Percentiles rank a stretch among this genome's conserved stretches.
These are phyloP conservation scores for Colletotrichum zoysiae DNA, from an alignment of 2,329 filamentous ascomycete species.

Conservation along the genomic window DNA sequence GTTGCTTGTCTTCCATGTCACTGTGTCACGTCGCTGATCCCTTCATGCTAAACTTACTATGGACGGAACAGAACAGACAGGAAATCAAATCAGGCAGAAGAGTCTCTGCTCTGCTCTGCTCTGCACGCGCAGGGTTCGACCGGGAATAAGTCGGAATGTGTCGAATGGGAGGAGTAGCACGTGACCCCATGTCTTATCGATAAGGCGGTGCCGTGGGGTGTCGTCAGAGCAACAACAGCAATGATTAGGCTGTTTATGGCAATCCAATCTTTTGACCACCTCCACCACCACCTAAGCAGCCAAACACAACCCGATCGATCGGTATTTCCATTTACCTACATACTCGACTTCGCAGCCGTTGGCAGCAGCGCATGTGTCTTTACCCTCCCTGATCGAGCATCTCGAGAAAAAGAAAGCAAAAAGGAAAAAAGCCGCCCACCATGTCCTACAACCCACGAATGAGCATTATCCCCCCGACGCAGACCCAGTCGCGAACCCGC, in stretches of 20 bases:
- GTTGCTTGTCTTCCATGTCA: constrained; percentile 4
- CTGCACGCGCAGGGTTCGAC: neutral
- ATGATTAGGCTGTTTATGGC: constrained; percentile 18
- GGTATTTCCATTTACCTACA: neutral
- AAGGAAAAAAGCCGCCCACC: constrained; percentile 40
- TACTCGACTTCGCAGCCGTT: neutral
- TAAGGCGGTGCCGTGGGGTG: neutral
- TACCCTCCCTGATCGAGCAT: neutral
- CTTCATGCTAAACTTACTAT: neutral
- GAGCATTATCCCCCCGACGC: constrained; percentile 69
- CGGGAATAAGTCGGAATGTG: neutral
- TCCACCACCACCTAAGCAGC: neutral
- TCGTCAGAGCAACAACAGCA: constrained; percentile 38
- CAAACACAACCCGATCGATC: neutral
- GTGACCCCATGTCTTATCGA: constrained; percentile 1
- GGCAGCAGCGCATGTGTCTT: neutral
- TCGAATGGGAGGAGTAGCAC: neutral
- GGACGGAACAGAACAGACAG: too few relatives aligned
- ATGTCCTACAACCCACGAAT: constrained; percentile 73
- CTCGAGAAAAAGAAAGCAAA: neutral
- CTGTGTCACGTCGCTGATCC: neutral
- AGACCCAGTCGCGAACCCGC: constrained; percentile 63
- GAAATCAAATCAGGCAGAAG: neutral
- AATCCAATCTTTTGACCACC: constrained; percentile 9
- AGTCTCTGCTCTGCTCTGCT: too few relatives aligned